phyloP scores from a whole-genome alignment of 176 grass and related monocot genomes.

The Paspalum vaginatum region DNA sequence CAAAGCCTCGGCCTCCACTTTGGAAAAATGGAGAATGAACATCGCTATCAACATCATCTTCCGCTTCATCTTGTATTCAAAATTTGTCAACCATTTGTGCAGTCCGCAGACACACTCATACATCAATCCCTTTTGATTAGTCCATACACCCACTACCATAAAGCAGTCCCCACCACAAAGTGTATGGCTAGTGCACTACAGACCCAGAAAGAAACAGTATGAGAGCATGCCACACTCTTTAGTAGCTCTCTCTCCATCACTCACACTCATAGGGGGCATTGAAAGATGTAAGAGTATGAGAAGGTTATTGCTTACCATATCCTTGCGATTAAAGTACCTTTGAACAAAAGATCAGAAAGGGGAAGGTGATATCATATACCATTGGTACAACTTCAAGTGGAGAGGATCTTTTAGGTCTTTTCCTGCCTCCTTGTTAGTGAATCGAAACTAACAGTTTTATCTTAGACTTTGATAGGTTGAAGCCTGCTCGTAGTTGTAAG shows the following conservation, averaged over 20 bases:
- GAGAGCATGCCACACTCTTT: slow-evolving; percentile 62
- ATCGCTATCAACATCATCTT: slow-evolving; percentile 72
- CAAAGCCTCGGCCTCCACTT: slow-evolving; percentile 48
- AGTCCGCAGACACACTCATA: slow-evolving; percentile 57
- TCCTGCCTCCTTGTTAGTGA: slow-evolving; percentile 60
- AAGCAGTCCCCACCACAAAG: slow-evolving; percentile 80
- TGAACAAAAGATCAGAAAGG: slow-evolving; percentile 73
- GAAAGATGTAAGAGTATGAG: slow-evolving; percentile 66
- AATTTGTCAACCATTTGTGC: slow-evolving; percentile 74
- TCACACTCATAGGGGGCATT: slow-evolving; percentile 61
- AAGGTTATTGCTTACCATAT: slow-evolving; percentile 74
- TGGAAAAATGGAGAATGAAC: slow-evolving; percentile 53
- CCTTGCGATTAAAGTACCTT: slow-evolving; percentile 72
- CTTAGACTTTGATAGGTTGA: slow-evolving; percentile 52
- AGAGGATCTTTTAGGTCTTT: slow-evolving; percentile 75
- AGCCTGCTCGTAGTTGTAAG: slow-evolving; percentile 38
- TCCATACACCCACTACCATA: slow-evolving; percentile 67
- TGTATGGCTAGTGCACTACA: slow-evolving; percentile 90
- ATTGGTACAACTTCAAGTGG: slow-evolving; percentile 62
- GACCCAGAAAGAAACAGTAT: slow-evolving; percentile 63
- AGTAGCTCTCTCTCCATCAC: slow-evolving; percentile 63
- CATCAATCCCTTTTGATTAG: slow-evolving; percentile 78
- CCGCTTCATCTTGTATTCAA: slow-evolving; percentile 61
- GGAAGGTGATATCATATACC: slow-evolving; percentile 73
- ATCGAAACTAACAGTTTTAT: slow-evolving; percentile 49